phyloP scores from a whole-genome alignment of 805 yeast species.

The Jamesozyma lodderae region DNA sequence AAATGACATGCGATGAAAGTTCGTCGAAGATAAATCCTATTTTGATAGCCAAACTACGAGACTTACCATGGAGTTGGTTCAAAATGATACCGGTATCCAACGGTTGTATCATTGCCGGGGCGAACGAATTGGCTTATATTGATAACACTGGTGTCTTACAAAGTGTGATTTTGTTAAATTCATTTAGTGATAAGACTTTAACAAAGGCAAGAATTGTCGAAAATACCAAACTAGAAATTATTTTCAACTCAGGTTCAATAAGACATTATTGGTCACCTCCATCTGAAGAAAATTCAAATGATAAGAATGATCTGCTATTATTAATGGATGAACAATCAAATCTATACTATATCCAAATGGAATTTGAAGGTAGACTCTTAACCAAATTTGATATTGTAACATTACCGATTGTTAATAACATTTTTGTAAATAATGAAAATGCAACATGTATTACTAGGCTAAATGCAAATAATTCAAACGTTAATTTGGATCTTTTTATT shows the following conservation, averaged over 20 bases:
- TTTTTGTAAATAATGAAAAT: constrained; percentile 18
- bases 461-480: constrained; percentile 19
- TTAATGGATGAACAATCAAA: constrained; percentile 22
- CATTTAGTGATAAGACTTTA: constrained; percentile 37
- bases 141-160: constrained; percentile 51
- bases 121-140: constrained; percentile 67
- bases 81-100: constrained; percentile 51
- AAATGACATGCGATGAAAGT: constrained; percentile 28
- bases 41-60: constrained; percentile 52
- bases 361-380: constrained; percentile 27
- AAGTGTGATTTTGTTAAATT: constrained; percentile 22
- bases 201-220: constrained; percentile 41
- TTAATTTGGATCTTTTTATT: constrained; percentile 44
- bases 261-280: constrained; percentile 12
- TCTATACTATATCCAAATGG: constrained; percentile 20
- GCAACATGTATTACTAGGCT: constrained; percentile 24
- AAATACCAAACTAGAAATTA: constrained; percentile 25
- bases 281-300: background rate
- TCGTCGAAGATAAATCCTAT: constrained; percentile 38
- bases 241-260: constrained; percentile 13
- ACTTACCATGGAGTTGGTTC: constrained; percentile 68
- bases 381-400: constrained; percentile 23
- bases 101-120: constrained; percentile 63
- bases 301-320: constrained; percentile 15
- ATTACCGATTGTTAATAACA: constrained; percentile 26